Evolutionary conservation across 768 basidiomycete genomes (phyloP).

Genomic region (Trametes sanguinea): DNA sequence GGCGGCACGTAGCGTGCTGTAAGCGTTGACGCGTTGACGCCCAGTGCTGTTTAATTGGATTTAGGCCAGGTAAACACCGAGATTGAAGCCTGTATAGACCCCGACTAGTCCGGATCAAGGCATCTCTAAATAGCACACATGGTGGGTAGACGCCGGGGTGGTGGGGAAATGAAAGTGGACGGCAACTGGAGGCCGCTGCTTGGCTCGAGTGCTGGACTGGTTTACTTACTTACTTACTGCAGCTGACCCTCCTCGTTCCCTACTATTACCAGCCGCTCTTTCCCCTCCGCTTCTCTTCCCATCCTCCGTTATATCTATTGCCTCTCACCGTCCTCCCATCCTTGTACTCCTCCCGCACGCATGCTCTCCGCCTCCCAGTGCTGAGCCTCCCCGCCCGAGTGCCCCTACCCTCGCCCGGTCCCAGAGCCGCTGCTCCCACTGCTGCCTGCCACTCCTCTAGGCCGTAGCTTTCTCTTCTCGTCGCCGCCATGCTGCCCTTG

Average conservation of each 20-base stretch:
- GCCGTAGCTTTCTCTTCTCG: not conserved
- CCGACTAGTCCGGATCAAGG: no score
- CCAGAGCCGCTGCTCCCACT: not conserved
- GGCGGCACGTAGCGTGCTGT: no score
- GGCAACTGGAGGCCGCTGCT: no score
- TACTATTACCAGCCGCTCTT: not conserved
- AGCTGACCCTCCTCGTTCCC: not conserved
- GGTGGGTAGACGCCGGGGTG: no score
- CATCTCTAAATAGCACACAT: no score
- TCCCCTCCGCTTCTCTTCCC: constrained; percentile 4
- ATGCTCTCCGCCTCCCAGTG: not conserved
- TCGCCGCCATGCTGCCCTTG: constrained; percentile 17
- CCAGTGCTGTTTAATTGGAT: no score
- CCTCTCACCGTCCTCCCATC: not conserved
- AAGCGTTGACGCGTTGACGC: no score
- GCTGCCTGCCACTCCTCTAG: not conserved
- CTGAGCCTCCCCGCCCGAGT: not conserved
- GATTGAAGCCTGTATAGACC: no score
- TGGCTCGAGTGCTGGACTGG: no score
- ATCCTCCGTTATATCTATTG: not conserved
- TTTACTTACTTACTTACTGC: no score
- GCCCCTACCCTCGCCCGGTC: not conserved
- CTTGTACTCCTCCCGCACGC: not conserved
- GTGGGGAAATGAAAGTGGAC: no score
- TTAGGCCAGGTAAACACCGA: no score